These are phyloP conservation scores for Solanum phureja DNA, from an alignment of 257 asterid genomes.

Conservation along the genomic window DNA sequence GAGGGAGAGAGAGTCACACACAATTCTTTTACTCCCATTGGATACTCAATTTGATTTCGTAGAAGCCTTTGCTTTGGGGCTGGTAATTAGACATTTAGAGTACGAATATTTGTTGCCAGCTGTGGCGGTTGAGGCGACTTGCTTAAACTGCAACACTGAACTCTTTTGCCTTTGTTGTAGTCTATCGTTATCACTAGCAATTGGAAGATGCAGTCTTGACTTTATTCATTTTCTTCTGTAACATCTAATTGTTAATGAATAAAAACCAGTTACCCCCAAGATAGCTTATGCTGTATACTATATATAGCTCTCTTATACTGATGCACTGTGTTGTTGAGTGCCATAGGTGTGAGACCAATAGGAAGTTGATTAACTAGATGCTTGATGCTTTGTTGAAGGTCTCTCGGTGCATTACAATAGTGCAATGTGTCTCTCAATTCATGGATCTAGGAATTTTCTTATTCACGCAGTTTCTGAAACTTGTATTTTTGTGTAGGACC, in stretches of 20 bases:
- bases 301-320: background rate
- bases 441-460: background rate
- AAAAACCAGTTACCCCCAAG: background rate
- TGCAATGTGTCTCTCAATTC: background rate
- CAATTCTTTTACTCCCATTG: background rate
- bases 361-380: background rate
- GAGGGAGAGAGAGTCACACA: background rate
- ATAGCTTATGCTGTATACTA: background rate
- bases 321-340: background rate
- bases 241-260: background rate
- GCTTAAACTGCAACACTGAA: background rate
- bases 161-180: background rate
- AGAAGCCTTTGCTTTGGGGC: background rate
- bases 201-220: background rate
- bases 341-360: background rate
- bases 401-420: background rate
- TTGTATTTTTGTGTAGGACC: constrained; percentile 45
- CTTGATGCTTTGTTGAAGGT: background rate
- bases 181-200: background rate
- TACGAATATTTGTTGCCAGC: background rate
- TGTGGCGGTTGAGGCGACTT: background rate
- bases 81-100: background rate
- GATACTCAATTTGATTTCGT: background rate
- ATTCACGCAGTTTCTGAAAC: background rate
- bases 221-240: background rate